Evolutionary conservation across 2,329 filamentous ascomycete genomes (phyloP).

Genomic region (Colletotrichum gigasporum): DNA sequence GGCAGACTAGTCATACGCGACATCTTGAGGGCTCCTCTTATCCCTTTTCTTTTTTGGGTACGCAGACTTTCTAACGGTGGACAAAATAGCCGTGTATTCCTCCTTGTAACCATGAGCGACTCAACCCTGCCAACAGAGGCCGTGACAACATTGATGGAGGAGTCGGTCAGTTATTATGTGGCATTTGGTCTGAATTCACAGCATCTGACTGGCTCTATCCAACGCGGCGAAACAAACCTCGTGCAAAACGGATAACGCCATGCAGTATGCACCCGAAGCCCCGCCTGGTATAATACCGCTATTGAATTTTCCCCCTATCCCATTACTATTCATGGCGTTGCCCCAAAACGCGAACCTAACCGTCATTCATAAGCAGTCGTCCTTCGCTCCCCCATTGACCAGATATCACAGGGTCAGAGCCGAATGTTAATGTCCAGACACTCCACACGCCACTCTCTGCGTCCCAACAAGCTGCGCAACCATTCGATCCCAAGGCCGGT

Average conservation of each 20-base stretch:
- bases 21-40: no score
- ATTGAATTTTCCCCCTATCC: neutral
- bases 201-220: neutral
- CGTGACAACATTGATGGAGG: no score
- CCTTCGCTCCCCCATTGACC: neutral
- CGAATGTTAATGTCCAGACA: constrained; percentile 90
- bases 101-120: no score
- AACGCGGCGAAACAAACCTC: neutral
- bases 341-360: neutral
- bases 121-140: no score
- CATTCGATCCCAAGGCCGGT: constrained; percentile 85
- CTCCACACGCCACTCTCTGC: constrained; percentile 88
- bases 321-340: neutral
- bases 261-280: constrained; percentile 12
- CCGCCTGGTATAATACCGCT: constrained; percentile 1
- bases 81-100: no score
- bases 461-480: constrained; percentile 82
- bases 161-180: no score
- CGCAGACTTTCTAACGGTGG: no score
- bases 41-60: no score
- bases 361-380: constrained; percentile 2
- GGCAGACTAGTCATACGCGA: no score
- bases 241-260: constrained; percentile 8
- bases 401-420: constrained; percentile 64
- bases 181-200: no score